phyloP scores from a whole-genome alignment of 1,139 yeast species.

The Geotrichum europaeum region DNA sequence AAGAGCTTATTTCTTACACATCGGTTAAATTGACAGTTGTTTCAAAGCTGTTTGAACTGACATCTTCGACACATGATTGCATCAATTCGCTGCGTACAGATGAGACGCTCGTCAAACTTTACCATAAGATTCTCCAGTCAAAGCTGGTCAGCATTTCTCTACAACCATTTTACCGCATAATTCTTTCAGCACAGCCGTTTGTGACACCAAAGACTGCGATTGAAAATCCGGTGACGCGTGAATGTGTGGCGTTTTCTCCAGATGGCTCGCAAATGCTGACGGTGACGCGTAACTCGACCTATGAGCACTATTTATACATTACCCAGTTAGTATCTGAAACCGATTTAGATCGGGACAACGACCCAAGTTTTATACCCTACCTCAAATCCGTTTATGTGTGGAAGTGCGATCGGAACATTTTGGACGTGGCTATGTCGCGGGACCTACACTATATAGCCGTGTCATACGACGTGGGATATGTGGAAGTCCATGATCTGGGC shows the following conservation, averaged over 20 bases:
- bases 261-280: conserved; percentile 15
- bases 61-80: background rate
- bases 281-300: conserved; percentile 9
- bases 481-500: conserved; percentile 16
- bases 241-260: conserved; percentile 14
- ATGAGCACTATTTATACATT: conserved; percentile 12
- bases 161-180: conserved; percentile 12
- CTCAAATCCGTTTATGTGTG: conserved; percentile 13
- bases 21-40: background rate
- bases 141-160: conserved; percentile 12
- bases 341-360: background rate
- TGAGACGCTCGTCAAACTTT: conserved; percentile 7
- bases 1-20: background rate
- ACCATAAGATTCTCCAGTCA: conserved; percentile 11
- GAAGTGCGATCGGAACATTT: conserved; percentile 12
- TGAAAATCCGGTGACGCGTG: conserved; percentile 2
- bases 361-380: conserved; percentile 3
- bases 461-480: conserved; percentile 18
- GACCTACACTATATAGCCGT: conserved; percentile 14
- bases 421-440: conserved; percentile 14
- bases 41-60: background rate
- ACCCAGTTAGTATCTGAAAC: conserved; percentile 3
- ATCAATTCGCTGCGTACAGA: conserved; percentile 1
- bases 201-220: background rate
- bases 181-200: conserved; percentile 3